Evolutionary conservation across 139 green algal species (phyloP).

Genomic region (Choricystis sp.): DNA sequence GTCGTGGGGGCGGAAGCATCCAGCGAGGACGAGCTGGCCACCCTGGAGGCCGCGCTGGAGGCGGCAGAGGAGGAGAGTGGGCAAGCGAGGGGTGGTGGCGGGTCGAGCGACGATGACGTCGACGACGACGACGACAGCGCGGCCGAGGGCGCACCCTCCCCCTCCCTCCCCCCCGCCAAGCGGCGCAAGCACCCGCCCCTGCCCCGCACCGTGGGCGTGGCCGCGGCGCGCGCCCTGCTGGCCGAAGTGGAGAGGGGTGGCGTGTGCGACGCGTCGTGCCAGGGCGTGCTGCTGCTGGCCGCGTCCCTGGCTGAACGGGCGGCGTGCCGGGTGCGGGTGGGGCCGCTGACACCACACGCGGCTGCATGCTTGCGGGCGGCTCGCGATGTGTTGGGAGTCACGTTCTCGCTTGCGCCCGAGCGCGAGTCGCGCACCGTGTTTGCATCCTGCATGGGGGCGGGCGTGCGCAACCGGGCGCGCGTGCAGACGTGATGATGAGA

Average conservation of each 20-base stretch:
- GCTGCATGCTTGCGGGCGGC: constrained; percentile 51
- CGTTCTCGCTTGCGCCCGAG: constrained; percentile 77
- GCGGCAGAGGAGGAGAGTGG: neutral
- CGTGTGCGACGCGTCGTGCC: constrained; percentile 66
- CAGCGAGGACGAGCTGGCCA: too few species aligned
- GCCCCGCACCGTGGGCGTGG: constrained; percentile 71
- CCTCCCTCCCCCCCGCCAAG: neutral
- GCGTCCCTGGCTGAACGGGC: constrained; percentile 74
- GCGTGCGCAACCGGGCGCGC: constrained; percentile 68
- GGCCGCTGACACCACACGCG: constrained; percentile 67
- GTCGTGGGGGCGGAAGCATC: constrained; percentile 67
- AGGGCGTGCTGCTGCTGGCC: constrained; percentile 69
- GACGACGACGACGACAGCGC: neutral
- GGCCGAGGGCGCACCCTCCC: neutral
- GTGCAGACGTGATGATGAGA: constrained; percentile 14
- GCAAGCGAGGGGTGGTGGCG: neutral
- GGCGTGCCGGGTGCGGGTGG: constrained; percentile 63
- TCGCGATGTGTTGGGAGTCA: constrained; percentile 76
- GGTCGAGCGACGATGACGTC: neutral
- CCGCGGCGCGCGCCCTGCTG: constrained; percentile 60
- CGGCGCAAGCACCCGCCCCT: constrained; percentile 22
- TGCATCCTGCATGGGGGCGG: constrained; percentile 72
- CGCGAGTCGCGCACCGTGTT: constrained; percentile 73
- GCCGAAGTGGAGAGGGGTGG: constrained; percentile 78
- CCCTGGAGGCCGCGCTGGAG: neutral